Evolutionary conservation across 1,139 yeast genomes (phyloP).

Genomic region (Sugiyamaella paludigena): DNA sequence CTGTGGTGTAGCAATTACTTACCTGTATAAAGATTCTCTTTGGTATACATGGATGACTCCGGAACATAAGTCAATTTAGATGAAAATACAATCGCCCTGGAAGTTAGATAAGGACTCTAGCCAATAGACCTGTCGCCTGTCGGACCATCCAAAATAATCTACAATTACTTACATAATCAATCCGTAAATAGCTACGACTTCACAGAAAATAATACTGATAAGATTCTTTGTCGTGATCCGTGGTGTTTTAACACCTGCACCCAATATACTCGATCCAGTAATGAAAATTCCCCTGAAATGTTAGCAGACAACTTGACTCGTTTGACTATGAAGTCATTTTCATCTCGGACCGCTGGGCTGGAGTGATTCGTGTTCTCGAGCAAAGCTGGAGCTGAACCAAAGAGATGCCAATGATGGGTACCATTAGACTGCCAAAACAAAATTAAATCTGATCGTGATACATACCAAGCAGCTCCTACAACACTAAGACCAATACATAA

Average conservation of each 20-base stretch:
- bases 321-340: background rate
- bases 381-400: too few species aligned
- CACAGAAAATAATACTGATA: slow-evolving; percentile 96
- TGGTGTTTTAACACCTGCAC: slow-evolving; percentile 98
- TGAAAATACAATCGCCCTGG: slow-evolving; percentile 82
- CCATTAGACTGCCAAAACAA: too few species aligned
- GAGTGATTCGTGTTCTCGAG: too few species aligned
- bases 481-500: slow-evolving; percentile 92
- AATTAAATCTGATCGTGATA: slow-evolving; percentile 7
- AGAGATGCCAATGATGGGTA: too few species aligned
- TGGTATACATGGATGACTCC: slow-evolving; percentile 60
- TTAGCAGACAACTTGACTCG: background rate
- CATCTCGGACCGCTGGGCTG: too few species aligned
- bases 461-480: slow-evolving; percentile 93
- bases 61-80: slow-evolving; percentile 80
- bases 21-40: slow-evolving; percentile 88
- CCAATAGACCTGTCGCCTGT: background rate
- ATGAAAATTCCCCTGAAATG: slow-evolving; percentile 73
- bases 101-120: background rate
- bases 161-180: slow-evolving; percentile 61
- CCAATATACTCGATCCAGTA: slow-evolving; percentile 91
- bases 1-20: background rate
- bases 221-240: slow-evolving; percentile 95
- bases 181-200: slow-evolving; percentile 98
- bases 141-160: background rate